Conservation (phyloP, 2,329 filamentous ascomycete genomes). For the Aspergillus fumigatiaffinis region DNA sequence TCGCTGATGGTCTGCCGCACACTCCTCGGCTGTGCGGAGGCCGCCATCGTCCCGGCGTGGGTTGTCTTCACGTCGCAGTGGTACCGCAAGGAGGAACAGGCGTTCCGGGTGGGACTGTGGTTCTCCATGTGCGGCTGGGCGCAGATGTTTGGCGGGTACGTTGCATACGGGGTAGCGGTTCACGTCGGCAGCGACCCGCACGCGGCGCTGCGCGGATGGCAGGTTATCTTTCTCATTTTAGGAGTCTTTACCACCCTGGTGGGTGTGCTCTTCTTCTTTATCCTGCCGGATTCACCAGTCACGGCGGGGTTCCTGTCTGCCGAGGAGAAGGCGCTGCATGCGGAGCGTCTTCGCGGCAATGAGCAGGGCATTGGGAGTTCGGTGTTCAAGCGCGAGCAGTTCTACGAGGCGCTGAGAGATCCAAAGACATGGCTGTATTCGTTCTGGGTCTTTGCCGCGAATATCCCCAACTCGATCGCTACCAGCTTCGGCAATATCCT, state of each 20-base stretch:
- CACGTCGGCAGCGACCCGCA: slow-evolving; percentile 25
- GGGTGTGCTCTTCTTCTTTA: slow-evolving; percentile 37
- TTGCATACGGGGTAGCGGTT: slow-evolving; percentile 32
- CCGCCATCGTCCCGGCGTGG: slow-evolving; percentile 29
- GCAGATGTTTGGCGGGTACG: slow-evolving; percentile 37
- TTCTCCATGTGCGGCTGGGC: slow-evolving; percentile 32
- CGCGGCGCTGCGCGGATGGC: slow-evolving; percentile 31
- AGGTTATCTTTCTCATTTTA: slow-evolving; percentile 36
- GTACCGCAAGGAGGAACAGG: slow-evolving; percentile 30
- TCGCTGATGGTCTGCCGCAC: slow-evolving; percentile 49
- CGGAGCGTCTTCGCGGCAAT: slow-evolving; percentile 35
- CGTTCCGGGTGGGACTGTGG: slow-evolving; percentile 25
- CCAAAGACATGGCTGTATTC: slow-evolving; percentile 33
- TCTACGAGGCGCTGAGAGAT: slow-evolving; percentile 33
- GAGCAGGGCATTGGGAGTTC: slow-evolving; percentile 33
- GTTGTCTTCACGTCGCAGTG: slow-evolving; percentile 33
- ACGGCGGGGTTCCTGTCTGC: slow-evolving; percentile 29
- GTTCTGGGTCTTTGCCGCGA: slow-evolving; percentile 37
- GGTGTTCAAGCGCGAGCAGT: slow-evolving; percentile 33
- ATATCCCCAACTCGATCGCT: slow-evolving; percentile 36
- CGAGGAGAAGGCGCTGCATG: slow-evolving; percentile 28
- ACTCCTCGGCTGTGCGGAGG: slow-evolving; percentile 51
- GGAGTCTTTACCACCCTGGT: slow-evolving; percentile 31
- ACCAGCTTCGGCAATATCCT: slow-evolving; percentile 39
- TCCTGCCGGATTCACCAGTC: slow-evolving; percentile 35